These are phyloP conservation scores for Ogataea hybrid DNA, from an alignment of 1,139 yeast genomes.

Conservation along the genomic window DNA sequence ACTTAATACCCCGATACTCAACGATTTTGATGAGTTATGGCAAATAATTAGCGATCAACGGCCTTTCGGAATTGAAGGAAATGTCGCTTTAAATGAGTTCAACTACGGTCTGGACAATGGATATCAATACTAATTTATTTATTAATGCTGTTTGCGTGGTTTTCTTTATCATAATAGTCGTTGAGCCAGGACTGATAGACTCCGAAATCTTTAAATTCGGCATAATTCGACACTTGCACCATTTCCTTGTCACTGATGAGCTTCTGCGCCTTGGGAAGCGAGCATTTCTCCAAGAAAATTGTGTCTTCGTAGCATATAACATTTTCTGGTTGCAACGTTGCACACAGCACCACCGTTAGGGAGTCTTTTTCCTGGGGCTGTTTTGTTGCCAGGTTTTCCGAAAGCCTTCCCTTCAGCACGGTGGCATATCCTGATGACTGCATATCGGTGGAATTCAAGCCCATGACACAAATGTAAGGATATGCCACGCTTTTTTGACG, in stretches of 20 bases:
- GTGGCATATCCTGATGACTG: slow-evolving; percentile 44
- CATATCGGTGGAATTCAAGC: slow-evolving; percentile 1
- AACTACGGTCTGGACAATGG: slow-evolving; percentile 11
- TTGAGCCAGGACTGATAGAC: slow-evolving; percentile 18
- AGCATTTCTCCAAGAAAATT: slow-evolving; percentile 16
- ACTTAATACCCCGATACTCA: background rate
- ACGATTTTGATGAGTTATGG: slow-evolving; percentile 13
- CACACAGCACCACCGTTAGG: slow-evolving; percentile 23
- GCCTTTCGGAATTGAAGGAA: slow-evolving; percentile 11
- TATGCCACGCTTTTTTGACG: slow-evolving; percentile 28
- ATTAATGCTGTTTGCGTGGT: background rate
- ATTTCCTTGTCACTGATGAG: slow-evolving; percentile 15
- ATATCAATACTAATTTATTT: slow-evolving; percentile 6
- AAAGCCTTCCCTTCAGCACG: slow-evolving; percentile 52
- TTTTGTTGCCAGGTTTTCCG: slow-evolving; percentile 51
- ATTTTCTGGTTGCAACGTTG: slow-evolving; percentile 29
- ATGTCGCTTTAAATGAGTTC: slow-evolving; percentile 6
- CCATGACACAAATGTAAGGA: slow-evolving; percentile 28
- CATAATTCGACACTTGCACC: slow-evolving; percentile 5
- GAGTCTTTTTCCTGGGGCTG: slow-evolving; percentile 7
- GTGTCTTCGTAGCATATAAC: slow-evolving; percentile 26
- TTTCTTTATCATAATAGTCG: slow-evolving; percentile 8
- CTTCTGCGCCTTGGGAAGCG: slow-evolving; percentile 15
- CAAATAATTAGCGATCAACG: slow-evolving; percentile 20
- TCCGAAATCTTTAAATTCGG: slow-evolving; percentile 18